Evolutionary conservation across 2,329 filamentous ascomycete species (phyloP).

Genomic region (Elsinoe perseae): DNA sequence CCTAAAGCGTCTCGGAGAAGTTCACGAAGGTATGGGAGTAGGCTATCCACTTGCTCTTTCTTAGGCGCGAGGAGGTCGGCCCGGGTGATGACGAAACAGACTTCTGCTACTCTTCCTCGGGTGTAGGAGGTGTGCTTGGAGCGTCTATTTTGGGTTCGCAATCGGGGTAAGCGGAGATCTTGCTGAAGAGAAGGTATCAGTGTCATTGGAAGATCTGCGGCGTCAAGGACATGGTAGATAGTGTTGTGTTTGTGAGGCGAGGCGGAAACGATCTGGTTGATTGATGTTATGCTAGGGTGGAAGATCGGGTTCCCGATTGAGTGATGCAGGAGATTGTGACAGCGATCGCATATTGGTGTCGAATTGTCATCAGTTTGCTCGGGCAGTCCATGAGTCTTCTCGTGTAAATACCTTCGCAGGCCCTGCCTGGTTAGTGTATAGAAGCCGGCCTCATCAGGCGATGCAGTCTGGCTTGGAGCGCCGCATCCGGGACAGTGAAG

Average conservation of each 20-base stretch:
- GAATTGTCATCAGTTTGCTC: slow-evolving; percentile 23
- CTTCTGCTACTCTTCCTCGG: slow-evolving; percentile 60
- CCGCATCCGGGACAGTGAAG: slow-evolving; percentile 56
- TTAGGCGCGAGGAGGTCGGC: slow-evolving; percentile 77
- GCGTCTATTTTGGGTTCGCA: slow-evolving; percentile 74
- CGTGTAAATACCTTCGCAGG: slow-evolving; percentile 24
- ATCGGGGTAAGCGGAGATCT: slow-evolving; percentile 61
- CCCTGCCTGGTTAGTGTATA: slow-evolving; percentile 45
- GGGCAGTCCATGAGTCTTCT: slow-evolving; percentile 29
- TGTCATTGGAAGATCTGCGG: slow-evolving; percentile 94
- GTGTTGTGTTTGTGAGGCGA: slow-evolving; percentile 88
- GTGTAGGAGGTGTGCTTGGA: slow-evolving; percentile 60
- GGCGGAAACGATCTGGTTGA: slow-evolving; percentile 76
- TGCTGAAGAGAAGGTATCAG: slow-evolving; percentile 68
- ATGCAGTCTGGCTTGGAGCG: slow-evolving; percentile 50
- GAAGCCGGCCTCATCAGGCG: slow-evolving; percentile 49
- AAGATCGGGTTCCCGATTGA: slow-evolving; percentile 61
- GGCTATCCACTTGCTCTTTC: slow-evolving; percentile 71
- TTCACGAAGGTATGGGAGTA: slow-evolving; percentile 78
- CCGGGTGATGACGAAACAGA: slow-evolving; percentile 86
- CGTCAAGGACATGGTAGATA: slow-evolving; percentile 90
- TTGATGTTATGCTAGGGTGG: slow-evolving; percentile 72
- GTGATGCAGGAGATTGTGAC: slow-evolving; percentile 74
- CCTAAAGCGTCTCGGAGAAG: slow-evolving; percentile 72
- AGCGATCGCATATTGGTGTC: slow-evolving; percentile 74